Base-by-base conservation (phyloP, 1,284 basidiomycete species). In the Fomitopsis schrenkii region DNA sequence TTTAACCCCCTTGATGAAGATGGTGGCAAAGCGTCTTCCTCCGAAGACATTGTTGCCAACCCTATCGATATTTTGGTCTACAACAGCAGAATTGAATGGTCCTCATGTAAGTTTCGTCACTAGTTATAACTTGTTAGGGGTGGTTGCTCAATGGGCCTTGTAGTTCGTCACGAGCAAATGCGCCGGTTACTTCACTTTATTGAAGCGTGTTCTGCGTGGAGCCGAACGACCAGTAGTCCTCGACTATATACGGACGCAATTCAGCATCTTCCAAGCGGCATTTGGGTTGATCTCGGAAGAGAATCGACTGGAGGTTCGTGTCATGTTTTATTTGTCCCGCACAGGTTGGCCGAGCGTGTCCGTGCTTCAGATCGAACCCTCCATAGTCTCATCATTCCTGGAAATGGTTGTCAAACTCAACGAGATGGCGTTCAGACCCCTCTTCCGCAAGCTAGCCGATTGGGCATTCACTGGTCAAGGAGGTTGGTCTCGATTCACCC, bases 361-460 rank as follows among this genome's bases (percentile, higher is more conserved):
- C 8, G n/a, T 30, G n/a, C 42, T 26, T 0, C 62, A 90, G 85
- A 77, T 80, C n/a, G 83, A 87, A 71, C 66, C 72, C n/a, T 70
- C 73, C 26, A 74, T 81, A n/a, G 83, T 94, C 63, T 76, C 81
- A 1, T 88, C 94, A 2, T 98, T 97, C 81, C 80, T 91, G 26
- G 91, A 96, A 71, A 79, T 98, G 17, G 93, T 96, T 10, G 86
- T 95, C 64, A 98, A 98, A 76, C 82, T 99, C 57, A 98, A 97
- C 70, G 97, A 99, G 71, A 85, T 88, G 0, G 84, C 91, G 0
- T 98, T 99, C 87, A 87, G 88, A 67, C 97, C 97, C 2, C 78
- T 98, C 19, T 97, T 98, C 81, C 86, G 95, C 63, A 88, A 90
- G 63, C 77, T 96, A 66, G 96, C 94, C 71, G 97, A 99, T 74